Conservation (phyloP, 192 early-diverging fungal genomes). For the Backusella luteola region DNA sequence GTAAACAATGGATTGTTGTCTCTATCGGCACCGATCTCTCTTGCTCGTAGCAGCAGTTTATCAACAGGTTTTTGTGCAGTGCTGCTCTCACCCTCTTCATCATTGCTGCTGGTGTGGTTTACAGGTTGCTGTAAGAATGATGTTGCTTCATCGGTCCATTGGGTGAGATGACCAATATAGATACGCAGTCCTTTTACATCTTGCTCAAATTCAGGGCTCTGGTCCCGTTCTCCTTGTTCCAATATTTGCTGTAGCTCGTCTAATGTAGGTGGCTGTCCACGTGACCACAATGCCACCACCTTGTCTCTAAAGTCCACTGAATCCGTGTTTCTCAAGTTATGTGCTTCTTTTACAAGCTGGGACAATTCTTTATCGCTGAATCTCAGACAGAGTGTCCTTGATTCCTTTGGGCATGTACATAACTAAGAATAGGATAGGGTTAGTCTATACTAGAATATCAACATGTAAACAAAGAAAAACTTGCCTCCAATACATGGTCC, state of each 20-base stretch:
- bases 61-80: neutral
- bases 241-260: neutral
- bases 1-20: neutral
- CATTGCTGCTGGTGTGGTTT: neutral
- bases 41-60: neutral
- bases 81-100: neutral
- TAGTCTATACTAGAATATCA: neutral
- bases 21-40: neutral
- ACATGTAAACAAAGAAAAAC: neutral
- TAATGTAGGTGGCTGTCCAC: conserved; percentile 36
- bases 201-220: neutral
- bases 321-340: neutral
- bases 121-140: neutral
- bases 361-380: conserved; percentile 37
- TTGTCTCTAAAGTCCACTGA: conserved; percentile 23
- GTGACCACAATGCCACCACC: conserved; percentile 24
- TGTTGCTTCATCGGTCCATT: neutral
- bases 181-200: neutral
- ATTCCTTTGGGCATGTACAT: conserved; percentile 38
- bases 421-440: conserved; percentile 12
- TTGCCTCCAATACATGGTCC: conserved; percentile 52
- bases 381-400: conserved; percentile 36
- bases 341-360: conserved; percentile 6
- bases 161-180: neutral
- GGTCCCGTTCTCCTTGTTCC: neutral